phyloP scores from a whole-genome alignment of 2,329 filamentous ascomycete species.

The Fusarium sororula region DNA sequence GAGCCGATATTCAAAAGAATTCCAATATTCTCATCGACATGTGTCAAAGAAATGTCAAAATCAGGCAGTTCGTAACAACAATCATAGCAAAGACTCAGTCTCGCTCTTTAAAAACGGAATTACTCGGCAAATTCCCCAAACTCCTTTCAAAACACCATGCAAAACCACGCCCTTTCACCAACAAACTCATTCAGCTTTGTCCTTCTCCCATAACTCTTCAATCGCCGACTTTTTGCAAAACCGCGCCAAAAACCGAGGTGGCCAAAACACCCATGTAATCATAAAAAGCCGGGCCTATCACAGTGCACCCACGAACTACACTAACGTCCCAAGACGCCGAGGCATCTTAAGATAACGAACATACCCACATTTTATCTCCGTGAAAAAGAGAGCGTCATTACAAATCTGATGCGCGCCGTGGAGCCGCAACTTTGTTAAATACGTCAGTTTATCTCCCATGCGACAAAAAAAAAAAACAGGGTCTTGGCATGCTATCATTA shows the following conservation, averaged over 20 bases:
- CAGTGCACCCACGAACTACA: not conserved
- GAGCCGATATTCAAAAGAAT: rapidly evolving
- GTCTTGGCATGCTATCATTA: not conserved
- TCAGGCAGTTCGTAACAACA: not conserved
- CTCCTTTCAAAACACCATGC: not conserved
- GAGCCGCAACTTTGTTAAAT: constrained; percentile 6
- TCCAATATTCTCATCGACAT: rapidly evolving
- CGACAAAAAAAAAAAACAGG: not conserved
- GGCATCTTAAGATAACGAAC: not conserved
- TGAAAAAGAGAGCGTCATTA: constrained; percentile 12
- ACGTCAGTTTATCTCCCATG: not conserved
- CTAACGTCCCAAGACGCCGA: not conserved
- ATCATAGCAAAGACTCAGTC: rapidly evolving
- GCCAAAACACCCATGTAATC: not conserved
- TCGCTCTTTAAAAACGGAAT: not conserved
- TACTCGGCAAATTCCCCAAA: not conserved
- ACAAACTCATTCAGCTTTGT: not conserved
- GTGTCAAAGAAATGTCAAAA: too few relatives aligned
- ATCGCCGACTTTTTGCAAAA: not conserved
- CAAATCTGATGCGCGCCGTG: constrained; percentile 15
- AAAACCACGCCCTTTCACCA: not conserved
- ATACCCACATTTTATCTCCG: constrained; percentile 23
- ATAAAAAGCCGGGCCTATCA: not conserved
- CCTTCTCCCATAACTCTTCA: rapidly evolving
- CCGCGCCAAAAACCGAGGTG: not conserved